Conservation (phyloP, 345 rosid species). For the Durio zibethinus region DNA sequence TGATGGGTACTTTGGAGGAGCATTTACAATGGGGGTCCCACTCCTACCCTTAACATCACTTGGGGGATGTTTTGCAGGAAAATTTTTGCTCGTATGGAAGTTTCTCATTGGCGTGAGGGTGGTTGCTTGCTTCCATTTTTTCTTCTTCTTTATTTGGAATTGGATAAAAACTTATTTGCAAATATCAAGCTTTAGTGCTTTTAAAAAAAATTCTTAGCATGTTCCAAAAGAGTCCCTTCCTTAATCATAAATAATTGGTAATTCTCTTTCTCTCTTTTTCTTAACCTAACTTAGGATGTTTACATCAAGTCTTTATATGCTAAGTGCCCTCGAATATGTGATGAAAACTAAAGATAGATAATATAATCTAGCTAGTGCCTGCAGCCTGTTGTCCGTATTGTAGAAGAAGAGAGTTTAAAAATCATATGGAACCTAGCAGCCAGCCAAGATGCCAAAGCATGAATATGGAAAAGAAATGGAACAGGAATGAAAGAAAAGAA, state of each 20-base stretch:
- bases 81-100: constrained; percentile 11
- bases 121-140: background rate
- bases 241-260: background rate
- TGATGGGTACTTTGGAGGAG: constrained; percentile 20
- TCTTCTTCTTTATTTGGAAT: background rate
- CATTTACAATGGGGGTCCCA: constrained; percentile 15
- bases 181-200: background rate
- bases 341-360: background rate
- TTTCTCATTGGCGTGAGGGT: constrained; percentile 1
- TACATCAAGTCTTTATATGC: background rate
- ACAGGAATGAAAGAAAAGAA: background rate
- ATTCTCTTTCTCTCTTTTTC: background rate
- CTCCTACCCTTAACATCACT: background rate
- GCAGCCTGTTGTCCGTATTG: background rate
- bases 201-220: background rate
- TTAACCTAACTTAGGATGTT: background rate
- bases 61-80: background rate
- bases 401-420: background rate
- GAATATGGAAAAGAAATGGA: background rate
- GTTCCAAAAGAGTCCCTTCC: background rate
- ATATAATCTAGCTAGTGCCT: background rate
- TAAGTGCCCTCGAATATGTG: background rate
- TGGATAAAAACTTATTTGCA: background rate
- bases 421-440: background rate
- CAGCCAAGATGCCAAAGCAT: background rate